These are phyloP conservation scores for Exophiala aquamarina DNA, from an alignment of 2,329 filamentous ascomycete genomes.

Conservation along the genomic window DNA sequence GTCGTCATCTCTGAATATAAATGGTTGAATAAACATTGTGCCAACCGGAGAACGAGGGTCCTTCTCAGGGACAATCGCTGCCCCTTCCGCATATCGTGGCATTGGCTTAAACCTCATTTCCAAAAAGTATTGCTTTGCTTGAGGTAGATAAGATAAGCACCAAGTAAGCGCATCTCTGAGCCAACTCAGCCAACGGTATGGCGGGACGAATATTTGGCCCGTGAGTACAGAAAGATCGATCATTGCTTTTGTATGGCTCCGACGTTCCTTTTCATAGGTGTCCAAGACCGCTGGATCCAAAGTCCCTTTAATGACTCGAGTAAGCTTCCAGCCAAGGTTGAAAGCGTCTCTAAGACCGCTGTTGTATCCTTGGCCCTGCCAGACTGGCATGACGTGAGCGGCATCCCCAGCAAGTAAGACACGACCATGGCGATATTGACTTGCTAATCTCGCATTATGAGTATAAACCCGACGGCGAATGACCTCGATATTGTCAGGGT, in stretches of 20 bases:
- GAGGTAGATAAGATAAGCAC: not conserved
- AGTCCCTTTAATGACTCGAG: slow-evolving; percentile 20
- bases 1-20: not conserved
- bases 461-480: slow-evolving; percentile 1
- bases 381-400: slow-evolving; percentile 26
- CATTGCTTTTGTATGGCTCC: not conserved
- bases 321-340: slow-evolving; percentile 29
- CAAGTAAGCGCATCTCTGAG: not conserved
- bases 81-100: not conserved
- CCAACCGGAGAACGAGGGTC: not conserved
- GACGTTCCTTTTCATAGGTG: slow-evolving; percentile 23
- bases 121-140: not conserved
- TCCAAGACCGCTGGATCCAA: slow-evolving; percentile 14
- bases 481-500: not conserved
- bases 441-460: not conserved
- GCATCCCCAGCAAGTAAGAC: slow-evolving; percentile 27
- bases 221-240: not conserved
- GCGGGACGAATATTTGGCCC: not conserved
- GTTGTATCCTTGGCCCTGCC: slow-evolving; percentile 28
- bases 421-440: no score
- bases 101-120: not conserved
- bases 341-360: slow-evolving; percentile 26
- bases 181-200: not conserved
- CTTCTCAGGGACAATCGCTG: not conserved
- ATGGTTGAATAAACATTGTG: not conserved